These are phyloP conservation scores for Quambalaria eucalypti DNA, from an alignment of 1,284 basidiomycete species.

Conservation along the genomic window DNA sequence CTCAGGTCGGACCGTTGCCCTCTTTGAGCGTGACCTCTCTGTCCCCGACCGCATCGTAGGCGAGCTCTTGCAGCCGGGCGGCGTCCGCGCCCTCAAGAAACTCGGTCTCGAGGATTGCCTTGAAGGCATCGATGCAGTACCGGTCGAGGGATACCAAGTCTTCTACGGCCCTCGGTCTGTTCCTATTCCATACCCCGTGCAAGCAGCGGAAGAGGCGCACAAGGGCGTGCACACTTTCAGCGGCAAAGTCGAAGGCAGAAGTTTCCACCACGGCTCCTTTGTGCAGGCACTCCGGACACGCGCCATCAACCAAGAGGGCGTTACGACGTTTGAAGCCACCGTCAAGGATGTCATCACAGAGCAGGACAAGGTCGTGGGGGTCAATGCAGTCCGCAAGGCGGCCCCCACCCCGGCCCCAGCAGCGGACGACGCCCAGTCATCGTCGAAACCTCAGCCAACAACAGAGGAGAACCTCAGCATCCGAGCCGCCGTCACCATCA, in stretches of 20 bases:
- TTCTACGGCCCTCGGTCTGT: constrained; percentile 56
- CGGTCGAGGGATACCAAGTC: constrained; percentile 79
- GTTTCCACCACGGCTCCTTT: constrained; percentile 92
- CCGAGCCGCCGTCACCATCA: constrained; percentile 68
- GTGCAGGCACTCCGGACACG: constrained; percentile 68
- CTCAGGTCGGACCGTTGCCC: constrained; percentile 51
- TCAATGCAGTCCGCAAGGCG: constrained; percentile 22
- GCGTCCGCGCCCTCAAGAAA: constrained; percentile 65
- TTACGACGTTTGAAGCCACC: constrained; percentile 31
- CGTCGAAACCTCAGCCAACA: too few relatives aligned
- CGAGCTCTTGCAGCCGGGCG: constrained; percentile 90
- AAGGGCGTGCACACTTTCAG: constrained; percentile 21
- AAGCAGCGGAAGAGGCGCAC: constrained; percentile 12
- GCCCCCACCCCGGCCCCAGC: constrained; percentile 1
- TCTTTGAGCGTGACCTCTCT: constrained; percentile 60
- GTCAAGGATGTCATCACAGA: constrained; percentile 34
- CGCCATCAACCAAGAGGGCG: constrained; percentile 50
- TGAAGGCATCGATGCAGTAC: constrained; percentile 78
- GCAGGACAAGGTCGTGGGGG: constrained; percentile 20
- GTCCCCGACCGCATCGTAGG: constrained; percentile 96
- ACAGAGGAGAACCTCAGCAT: constrained; percentile 29
- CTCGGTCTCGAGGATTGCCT: constrained; percentile 66
- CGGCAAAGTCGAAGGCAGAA: constrained; percentile 56
- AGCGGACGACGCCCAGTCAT: constrained; percentile 4
- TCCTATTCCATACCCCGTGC: constrained; percentile 76